These are phyloP conservation scores for Lactarius evosmus DNA, from an alignment of 768 basidiomycete genomes.

Conservation along the genomic window DNA sequence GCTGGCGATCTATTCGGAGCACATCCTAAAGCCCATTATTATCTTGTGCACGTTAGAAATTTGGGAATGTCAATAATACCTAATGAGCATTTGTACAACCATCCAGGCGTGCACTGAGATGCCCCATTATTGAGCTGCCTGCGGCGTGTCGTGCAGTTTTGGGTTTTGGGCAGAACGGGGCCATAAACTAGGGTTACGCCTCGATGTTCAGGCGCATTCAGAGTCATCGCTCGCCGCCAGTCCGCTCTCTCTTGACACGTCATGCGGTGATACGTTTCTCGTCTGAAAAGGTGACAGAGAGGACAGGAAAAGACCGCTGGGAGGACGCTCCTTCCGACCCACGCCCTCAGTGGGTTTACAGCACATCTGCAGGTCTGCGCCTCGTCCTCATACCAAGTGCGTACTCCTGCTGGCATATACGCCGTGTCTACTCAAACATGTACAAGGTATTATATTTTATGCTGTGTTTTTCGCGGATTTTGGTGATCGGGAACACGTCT, in stretches of 20 bases:
- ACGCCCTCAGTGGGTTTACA: slow-evolving; percentile 60
- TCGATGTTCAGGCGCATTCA: slow-evolving; percentile 19
- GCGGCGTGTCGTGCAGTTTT: too few relatives aligned
- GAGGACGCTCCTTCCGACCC: slow-evolving; percentile 39
- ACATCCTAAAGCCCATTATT: neutral
- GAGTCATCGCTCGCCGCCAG: neutral
- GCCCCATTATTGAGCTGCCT: neutral
- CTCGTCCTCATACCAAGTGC: slow-evolving; percentile 25
- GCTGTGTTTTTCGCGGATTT: slow-evolving; percentile 30
- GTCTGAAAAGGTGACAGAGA: slow-evolving; percentile 8
- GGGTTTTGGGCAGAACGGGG: neutral
- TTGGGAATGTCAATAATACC: neutral
- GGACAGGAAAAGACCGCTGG: slow-evolving; percentile 2
- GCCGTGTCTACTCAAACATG: neutral
- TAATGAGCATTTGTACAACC: neutral
- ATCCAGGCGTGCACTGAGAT: too few relatives aligned
- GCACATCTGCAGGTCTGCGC: slow-evolving; percentile 14
- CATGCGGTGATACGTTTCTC: neutral
- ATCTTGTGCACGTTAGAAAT: neutral
- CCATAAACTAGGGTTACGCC: slow-evolving; percentile 13
- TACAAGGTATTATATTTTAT: slow-evolving; percentile 25
- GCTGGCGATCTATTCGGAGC: neutral
- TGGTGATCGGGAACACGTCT: slow-evolving; percentile 30
- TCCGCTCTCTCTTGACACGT: slow-evolving; percentile 1
- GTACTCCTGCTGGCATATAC: neutral